These are phyloP conservation scores for Larix kaempferi DNA, from an alignment of 75 land plant genomes.

Conservation along the genomic window DNA sequence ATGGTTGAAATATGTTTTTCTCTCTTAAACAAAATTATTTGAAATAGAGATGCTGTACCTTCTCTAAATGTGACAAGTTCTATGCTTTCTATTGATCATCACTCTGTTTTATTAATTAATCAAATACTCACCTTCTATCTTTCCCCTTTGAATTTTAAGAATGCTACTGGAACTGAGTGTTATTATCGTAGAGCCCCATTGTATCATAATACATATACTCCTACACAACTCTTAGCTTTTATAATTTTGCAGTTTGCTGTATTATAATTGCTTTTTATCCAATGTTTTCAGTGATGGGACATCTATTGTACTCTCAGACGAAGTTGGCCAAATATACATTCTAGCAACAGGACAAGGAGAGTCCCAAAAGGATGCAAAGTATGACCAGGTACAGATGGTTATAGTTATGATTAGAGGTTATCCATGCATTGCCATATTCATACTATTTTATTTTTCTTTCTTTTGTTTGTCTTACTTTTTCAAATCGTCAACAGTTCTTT, in stretches of 20 bases:
- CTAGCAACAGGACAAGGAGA: slow-evolving; percentile 86
- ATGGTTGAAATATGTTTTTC: no score
- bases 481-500: slow-evolving; percentile 67
- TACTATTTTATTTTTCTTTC: neutral
- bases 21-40: no score
- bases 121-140: neutral
- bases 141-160: neutral
- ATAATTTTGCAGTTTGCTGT: neutral
- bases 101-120: no score
- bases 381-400: slow-evolving; percentile 74
- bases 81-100: no score
- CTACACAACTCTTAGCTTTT: neutral
- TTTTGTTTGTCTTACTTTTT: neutral
- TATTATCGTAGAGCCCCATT: neutral
- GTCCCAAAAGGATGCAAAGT: slow-evolving; percentile 88
- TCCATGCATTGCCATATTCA: neutral
- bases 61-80: no score
- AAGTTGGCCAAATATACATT: slow-evolving; percentile 92
- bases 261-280: neutral
- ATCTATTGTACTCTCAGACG: slow-evolving; percentile 94
- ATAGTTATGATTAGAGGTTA: neutral
- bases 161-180: neutral
- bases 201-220: neutral
- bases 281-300: slow-evolving; percentile 82
- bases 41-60: no score